Conservation (phyloP, 495 filamentous ascomycete genomes). For the Astrothelium macrocarpum region DNA sequence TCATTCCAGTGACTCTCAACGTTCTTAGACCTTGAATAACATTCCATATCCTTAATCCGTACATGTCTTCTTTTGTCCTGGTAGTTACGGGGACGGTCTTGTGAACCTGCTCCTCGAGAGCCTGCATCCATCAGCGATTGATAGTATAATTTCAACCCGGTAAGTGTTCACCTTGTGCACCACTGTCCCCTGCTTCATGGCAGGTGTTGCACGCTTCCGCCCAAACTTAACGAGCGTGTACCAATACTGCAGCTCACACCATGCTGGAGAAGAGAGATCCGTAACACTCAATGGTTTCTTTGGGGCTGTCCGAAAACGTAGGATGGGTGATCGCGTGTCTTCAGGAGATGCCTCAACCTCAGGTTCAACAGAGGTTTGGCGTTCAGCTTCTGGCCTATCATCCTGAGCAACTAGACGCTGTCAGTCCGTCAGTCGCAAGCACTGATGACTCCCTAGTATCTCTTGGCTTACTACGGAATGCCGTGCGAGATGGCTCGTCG, state of each 20-base stretch:
- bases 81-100: conserved; percentile 61
- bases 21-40: conserved; percentile 74
- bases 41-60: conserved; percentile 85
- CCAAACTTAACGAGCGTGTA: conserved; percentile 74
- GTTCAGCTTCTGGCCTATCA: background rate
- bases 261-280: conserved; percentile 77
- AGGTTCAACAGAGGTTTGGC: background rate
- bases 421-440: conserved; percentile 26
- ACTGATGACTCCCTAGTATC: background rate
- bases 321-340: conserved; percentile 49
- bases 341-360: background rate
- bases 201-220: conserved; percentile 58
- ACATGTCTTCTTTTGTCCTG: conserved; percentile 67
- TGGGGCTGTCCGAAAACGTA: conserved; percentile 69
- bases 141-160: no score
- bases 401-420: conserved; percentile 28
- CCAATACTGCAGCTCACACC: conserved; percentile 94
- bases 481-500: conserved; percentile 19
- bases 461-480: conserved; percentile 17
- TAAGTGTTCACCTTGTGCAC: conserved; percentile 53
- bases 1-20: conserved; percentile 67
- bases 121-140: background rate
- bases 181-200: conserved; percentile 69
- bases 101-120: conserved; percentile 75
- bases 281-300: conserved; percentile 81